phyloP scores from a whole-genome alignment of 805 yeast genomes.

The Candida orba region DNA sequence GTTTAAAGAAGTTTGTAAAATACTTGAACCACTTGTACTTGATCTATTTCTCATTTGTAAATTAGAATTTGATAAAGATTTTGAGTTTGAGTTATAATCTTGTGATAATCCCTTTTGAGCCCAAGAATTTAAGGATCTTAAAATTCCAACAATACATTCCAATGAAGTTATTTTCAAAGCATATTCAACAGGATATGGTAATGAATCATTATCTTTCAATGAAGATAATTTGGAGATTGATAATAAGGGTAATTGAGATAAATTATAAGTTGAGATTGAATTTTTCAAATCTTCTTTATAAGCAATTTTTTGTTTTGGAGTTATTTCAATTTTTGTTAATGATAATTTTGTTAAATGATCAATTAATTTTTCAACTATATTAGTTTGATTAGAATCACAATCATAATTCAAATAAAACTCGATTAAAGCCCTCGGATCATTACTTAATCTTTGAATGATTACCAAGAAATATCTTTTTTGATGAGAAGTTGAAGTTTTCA shows the following conservation, averaged over 20 bases:
- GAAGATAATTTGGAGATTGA: conserved; percentile 63
- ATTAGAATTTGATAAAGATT: conserved; percentile 12
- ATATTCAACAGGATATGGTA: conserved; percentile 67
- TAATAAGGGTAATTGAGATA: conserved; percentile 66
- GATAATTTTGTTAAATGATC: conserved; percentile 68
- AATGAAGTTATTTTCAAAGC: conserved; percentile 79
- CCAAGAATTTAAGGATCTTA: conserved; percentile 81
- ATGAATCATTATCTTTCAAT: conserved; percentile 41
- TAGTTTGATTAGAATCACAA: conserved; percentile 76
- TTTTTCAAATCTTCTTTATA: conserved; percentile 45
- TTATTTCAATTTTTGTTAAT: conserved; percentile 60
- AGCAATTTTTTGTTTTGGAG: conserved; percentile 56
- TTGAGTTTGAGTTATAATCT: conserved; percentile 9
- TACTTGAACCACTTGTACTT: conserved; percentile 20
- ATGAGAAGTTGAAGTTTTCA: conserved; percentile 85
- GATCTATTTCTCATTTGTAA: conserved; percentile 22
- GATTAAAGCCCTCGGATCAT: conserved; percentile 83
- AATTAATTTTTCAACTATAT: conserved; percentile 76
- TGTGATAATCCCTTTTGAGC: conserved; percentile 56
- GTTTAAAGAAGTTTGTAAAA: conserved; percentile 4
- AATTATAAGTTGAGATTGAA: conserved; percentile 67
- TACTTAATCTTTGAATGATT: conserved; percentile 73
- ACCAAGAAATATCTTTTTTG: conserved; percentile 84
- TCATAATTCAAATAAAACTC: conserved; percentile 94
- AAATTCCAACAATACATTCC: conserved; percentile 70